Percentiles rank a stretch among this genome's conserved stretches.
Conservation (phyloP, 2,329 filamentous ascomycete genomes). For the Beauveria brongniartii region DNA sequence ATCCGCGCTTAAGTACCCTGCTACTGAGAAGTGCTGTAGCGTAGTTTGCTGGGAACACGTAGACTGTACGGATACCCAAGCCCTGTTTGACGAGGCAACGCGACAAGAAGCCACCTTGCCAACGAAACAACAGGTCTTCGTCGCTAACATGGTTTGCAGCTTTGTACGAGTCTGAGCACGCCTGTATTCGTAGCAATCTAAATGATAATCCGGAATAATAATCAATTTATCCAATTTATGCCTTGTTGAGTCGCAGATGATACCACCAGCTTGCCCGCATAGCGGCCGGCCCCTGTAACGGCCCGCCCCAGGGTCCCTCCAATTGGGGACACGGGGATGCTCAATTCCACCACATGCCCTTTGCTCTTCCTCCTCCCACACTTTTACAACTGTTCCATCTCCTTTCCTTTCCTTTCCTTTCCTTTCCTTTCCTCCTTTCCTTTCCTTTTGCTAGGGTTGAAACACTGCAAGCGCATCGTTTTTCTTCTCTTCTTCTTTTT, state of each 20-base stretch:
- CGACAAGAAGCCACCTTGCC: constrained; percentile 9
- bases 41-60: background rate
- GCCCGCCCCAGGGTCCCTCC: too few relatives aligned
- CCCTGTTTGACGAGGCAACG: background rate
- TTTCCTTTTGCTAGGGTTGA: constrained; percentile 7
- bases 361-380: background rate
- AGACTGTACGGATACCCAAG: background rate
- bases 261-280: too few relatives aligned
- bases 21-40: background rate
- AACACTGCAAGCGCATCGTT: background rate
- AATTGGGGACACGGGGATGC: background rate
- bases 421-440: background rate
- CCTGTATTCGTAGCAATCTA: too few relatives aligned
- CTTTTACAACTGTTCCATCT: background rate
- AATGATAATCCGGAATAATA: too few relatives aligned
- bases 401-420: background rate
- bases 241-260: too few relatives aligned
- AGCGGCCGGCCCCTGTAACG: too few relatives aligned
- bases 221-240: too few relatives aligned
- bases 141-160: too few relatives aligned
- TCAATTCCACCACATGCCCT: background rate
- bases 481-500: background rate
- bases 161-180: too few relatives aligned
- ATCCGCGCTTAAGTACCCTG: background rate
- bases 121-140: background rate